Evolutionary conservation across 2,329 filamentous ascomycete genomes (phyloP), one percentile per base, ranked within the genome.

Genomic region (Penicillium digitatum): DNA sequence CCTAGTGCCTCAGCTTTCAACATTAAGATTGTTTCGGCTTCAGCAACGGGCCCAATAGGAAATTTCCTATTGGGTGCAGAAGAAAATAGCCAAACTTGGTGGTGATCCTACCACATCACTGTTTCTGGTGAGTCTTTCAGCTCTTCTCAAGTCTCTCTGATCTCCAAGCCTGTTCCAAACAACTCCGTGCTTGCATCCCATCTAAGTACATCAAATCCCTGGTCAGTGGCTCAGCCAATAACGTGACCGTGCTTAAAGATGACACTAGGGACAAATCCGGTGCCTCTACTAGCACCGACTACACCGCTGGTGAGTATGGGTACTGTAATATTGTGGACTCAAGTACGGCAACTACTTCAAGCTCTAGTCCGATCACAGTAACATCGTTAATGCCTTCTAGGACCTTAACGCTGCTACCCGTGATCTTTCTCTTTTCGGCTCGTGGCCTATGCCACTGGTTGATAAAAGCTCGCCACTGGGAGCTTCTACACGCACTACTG

Each of bases 11-110:
- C 32, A 24, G 37, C 42, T 10, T 55, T 55, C 16, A 44, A 64
- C 14, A 63, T 64, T 53, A 72, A 49, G 67, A 71, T 52, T 72
- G 70, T 29, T 59, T 73, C 10, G 69, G 60, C 27, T 58, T 72
- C 11, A 72, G 72, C 27, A 56, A 71, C 20, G 69, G 66, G 67
- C 68, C 63, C 27, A 64, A 62, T 26, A 62, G n/a, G 71, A 81
- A n/a, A 62, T 63, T n/a, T 71, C 85, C 2, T 72, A 83, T 62
- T 85, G 82, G 81, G 74, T 83, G 3, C 76, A 79, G 55, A 63
- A 75, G 45, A 70, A 81, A 60, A 81, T 82, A 56, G 68, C 76
- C 63, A 64, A 73, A 16, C 83, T 83, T 54, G 81, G 81, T 37
- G 81, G 81, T 38, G 78, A 82, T 63, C 71, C 76, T 3, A 74